Conservation (phyloP, 2,329 filamentous ascomycete genomes). For the Aspergillus pseudoviridinutans region DNA sequence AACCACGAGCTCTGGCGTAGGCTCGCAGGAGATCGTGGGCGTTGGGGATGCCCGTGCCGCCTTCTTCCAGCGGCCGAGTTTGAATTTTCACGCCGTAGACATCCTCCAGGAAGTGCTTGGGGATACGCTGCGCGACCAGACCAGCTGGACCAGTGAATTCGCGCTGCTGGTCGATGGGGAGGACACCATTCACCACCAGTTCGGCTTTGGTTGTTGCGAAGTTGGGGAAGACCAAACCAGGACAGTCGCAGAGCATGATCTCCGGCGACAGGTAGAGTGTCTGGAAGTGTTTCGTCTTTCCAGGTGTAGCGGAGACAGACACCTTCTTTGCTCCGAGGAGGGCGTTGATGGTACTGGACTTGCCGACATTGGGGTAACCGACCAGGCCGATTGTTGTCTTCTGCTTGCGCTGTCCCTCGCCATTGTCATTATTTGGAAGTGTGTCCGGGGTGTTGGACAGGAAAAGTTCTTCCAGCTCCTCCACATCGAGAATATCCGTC, state of each 20-base stretch:
- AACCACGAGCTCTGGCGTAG: slow-evolving; percentile 85
- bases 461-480: slow-evolving; percentile 88
- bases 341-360: slow-evolving; percentile 98
- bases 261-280: slow-evolving; percentile 89
- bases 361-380: slow-evolving; percentile 97
- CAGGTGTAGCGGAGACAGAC: slow-evolving; percentile 92
- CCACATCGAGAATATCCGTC: slow-evolving; percentile 81
- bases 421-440: slow-evolving; percentile 37
- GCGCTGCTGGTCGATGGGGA: slow-evolving; percentile 93
- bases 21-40: slow-evolving; percentile 79
- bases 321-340: slow-evolving; percentile 98
- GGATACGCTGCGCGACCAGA: slow-evolving; percentile 79
- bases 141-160: slow-evolving; percentile 85
- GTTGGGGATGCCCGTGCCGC: slow-evolving; percentile 81
- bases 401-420: slow-evolving; percentile 43
- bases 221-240: slow-evolving; percentile 96
- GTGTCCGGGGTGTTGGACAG: slow-evolving; percentile 66
- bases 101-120: slow-evolving; percentile 82
- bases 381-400: slow-evolving; percentile 92
- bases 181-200: slow-evolving; percentile 87
- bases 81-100: slow-evolving; percentile 89
- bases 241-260: slow-evolving; percentile 94
- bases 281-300: slow-evolving; percentile 99
- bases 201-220: slow-evolving; percentile 96
- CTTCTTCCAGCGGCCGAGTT: slow-evolving; percentile 79